A percentile compares a stretch with the other conserved stretches of the same genome.
These are phyloP conservation scores for Dothidotthia symphoricarpi DNA, from an alignment of 2,329 filamentous ascomycete genomes.

Conservation along the genomic window DNA sequence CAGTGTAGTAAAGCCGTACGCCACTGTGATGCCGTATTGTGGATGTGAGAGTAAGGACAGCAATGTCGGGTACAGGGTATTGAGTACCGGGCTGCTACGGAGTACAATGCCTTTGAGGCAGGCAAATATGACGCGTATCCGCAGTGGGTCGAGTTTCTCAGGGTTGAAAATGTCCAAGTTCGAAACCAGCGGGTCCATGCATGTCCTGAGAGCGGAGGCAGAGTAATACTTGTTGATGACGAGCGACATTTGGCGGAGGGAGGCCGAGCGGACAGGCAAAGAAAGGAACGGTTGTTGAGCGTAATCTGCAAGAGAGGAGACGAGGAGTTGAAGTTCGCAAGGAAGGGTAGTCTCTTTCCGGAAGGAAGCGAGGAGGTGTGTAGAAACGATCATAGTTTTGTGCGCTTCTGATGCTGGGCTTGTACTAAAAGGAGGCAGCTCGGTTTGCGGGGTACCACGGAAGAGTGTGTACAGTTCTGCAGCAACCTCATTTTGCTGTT, in stretches of 20 bases:
- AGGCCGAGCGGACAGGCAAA: slow-evolving; percentile 31
- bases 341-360: slow-evolving; percentile 37
- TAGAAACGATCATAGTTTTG: slow-evolving; percentile 56
- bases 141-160: slow-evolving; percentile 38
- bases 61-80: slow-evolving; percentile 45
- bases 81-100: slow-evolving; percentile 51
- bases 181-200: slow-evolving; percentile 42
- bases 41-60: slow-evolving; percentile 52
- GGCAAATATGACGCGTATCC: slow-evolving; percentile 59
- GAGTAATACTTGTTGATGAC: slow-evolving; percentile 51
- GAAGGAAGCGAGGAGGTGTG: slow-evolving; percentile 56
- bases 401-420: slow-evolving; percentile 36
- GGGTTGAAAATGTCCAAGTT: slow-evolving; percentile 33
- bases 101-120: slow-evolving; percentile 61
- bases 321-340: slow-evolving; percentile 30
- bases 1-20: slow-evolving; percentile 59
- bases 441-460: slow-evolving; percentile 29
- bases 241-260: slow-evolving; percentile 47
- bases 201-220: slow-evolving; percentile 40
- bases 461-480: slow-evolving; percentile 57
- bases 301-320: slow-evolving; percentile 42
- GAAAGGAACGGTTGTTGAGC: slow-evolving; percentile 31
- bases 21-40: slow-evolving; percentile 52
- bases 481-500: slow-evolving; percentile 53
- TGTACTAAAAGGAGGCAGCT: slow-evolving; percentile 34